Conservation (phyloP, 2,329 filamentous ascomycete species). For the Hymenoscyphus linearis region DNA sequence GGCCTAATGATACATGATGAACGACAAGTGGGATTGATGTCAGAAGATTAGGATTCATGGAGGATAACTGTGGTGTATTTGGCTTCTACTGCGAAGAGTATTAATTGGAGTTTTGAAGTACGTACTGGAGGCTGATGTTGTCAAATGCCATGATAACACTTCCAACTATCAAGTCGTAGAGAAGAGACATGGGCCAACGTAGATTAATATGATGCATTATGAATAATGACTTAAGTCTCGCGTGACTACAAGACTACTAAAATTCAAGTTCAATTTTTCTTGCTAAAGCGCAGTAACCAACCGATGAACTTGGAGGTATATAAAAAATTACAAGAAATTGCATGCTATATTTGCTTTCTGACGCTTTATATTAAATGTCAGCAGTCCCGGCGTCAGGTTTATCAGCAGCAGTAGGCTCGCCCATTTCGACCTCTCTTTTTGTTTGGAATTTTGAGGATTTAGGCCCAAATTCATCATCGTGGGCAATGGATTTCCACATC, state of each 20-base stretch:
- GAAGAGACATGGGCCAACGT: background rate
- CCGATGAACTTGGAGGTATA: background rate
- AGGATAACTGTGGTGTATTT: background rate
- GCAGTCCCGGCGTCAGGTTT: background rate
- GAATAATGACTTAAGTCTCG: background rate
- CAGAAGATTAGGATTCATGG: background rate
- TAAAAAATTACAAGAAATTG: too few relatives aligned
- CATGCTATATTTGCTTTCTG: background rate
- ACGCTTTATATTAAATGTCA: background rate
- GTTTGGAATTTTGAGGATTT: constrained; percentile 20
- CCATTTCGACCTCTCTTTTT: constrained; percentile 11
- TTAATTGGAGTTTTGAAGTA: background rate
- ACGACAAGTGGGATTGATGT: background rate
- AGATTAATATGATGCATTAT: background rate
- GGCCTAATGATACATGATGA: background rate
- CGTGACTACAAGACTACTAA: background rate
- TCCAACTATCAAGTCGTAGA: background rate
- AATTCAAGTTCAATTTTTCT: too few relatives aligned
- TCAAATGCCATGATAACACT: background rate
- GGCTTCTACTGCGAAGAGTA: too few relatives aligned
- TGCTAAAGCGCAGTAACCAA: too few relatives aligned
- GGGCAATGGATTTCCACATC: constrained; percentile 33
- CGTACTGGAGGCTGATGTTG: background rate
- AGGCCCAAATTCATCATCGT: constrained; percentile 32
- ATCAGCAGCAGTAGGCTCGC: background rate